These are phyloP conservation scores for Selaginella tamariscina DNA, from an alignment of 75 land plant genomes.

Conservation along the genomic window DNA sequence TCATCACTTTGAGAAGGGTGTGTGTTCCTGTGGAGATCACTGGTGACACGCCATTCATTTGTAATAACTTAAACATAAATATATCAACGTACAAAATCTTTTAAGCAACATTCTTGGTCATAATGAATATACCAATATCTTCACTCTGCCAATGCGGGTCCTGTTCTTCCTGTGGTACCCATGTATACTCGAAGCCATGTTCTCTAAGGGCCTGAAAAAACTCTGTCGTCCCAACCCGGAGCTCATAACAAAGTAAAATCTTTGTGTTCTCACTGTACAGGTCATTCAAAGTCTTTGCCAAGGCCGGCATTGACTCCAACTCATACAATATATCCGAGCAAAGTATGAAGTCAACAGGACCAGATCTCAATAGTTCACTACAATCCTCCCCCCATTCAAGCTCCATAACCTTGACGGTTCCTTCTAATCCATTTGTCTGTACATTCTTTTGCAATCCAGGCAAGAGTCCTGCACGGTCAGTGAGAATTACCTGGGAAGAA, in stretches of 20 bases:
- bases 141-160: background rate
- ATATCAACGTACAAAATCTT: no score
- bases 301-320: slow-evolving; percentile 16
- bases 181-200: slow-evolving; percentile 19
- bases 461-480: slow-evolving; percentile 25
- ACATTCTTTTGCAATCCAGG: slow-evolving; percentile 23
- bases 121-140: background rate
- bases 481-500: slow-evolving; percentile 26
- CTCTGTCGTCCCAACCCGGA: slow-evolving; percentile 24
- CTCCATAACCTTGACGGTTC: slow-evolving; percentile 28
- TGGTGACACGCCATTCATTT: no score
- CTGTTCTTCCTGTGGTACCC: background rate
- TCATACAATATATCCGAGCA: slow-evolving; percentile 36
- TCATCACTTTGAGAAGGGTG: no score
- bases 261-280: slow-evolving; percentile 12
- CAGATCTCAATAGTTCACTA: background rate
- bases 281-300: slow-evolving; percentile 18
- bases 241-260: slow-evolving; percentile 27
- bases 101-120: no score
- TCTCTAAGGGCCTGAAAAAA: slow-evolving; percentile 20
- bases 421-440: slow-evolving; percentile 26
- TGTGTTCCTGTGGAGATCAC: no score
- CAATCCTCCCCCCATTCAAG: slow-evolving; percentile 27
- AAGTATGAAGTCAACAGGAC: slow-evolving; percentile 24
- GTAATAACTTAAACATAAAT: no score